These are phyloP conservation scores for Lentinula novae-zelandiae DNA, from an alignment of 1,284 basidiomycete genomes.

Conservation along the genomic window DNA sequence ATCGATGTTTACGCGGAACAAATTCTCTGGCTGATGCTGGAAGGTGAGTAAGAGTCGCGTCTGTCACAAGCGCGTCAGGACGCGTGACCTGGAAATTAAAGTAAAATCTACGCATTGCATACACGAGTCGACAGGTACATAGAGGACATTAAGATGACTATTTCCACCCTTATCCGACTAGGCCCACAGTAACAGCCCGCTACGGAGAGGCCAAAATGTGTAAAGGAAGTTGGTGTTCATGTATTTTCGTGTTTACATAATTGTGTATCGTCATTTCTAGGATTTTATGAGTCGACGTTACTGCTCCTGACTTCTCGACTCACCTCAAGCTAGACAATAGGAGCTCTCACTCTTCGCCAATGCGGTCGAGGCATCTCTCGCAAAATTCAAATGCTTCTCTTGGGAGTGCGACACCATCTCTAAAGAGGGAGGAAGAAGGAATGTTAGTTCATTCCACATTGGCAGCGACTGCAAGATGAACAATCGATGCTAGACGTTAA, in stretches of 20 bases:
- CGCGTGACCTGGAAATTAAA: not conserved
- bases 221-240: no score
- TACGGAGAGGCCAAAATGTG: no score
- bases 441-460: not conserved
- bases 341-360: not conserved
- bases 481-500: not conserved
- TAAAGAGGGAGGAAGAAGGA: not conserved
- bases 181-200: no score
- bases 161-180: no score
- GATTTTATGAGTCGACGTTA: not conserved
- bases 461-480: not conserved
- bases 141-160: no score
- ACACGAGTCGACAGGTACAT: no score
- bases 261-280: no score
- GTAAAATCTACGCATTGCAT: no score
- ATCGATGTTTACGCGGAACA: no score
- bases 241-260: no score
- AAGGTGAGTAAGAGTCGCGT: not conserved
- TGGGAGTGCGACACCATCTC: not conserved
- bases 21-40: not conserved
- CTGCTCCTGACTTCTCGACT: not conserved
- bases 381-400: not conserved
- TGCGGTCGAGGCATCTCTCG: not conserved
- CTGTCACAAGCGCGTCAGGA: not conserved
- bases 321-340: not conserved